phyloP scores from a whole-genome alignment of 371 early-diverging fungal species.

The Chytridiales sp. region DNA sequence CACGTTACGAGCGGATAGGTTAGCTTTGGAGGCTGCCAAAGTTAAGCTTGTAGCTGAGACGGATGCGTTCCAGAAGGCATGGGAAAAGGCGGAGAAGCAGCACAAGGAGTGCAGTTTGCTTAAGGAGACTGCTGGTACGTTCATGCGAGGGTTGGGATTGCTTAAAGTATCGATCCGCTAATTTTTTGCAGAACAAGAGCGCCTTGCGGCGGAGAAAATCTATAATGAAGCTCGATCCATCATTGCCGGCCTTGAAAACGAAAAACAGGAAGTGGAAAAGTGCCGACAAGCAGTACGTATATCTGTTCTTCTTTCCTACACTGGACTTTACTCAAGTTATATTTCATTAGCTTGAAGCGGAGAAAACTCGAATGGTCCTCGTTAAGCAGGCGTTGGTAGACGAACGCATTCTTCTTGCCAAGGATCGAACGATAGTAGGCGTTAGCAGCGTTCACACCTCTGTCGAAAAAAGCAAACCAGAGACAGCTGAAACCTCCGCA shows the following conservation, averaged over 20 bases:
- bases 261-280: conserved; percentile 7
- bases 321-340: not conserved
- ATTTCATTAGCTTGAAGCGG: conserved; percentile 13
- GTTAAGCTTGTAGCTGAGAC: conserved; percentile 10
- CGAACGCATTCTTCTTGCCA: conserved; percentile 13
- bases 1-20: conserved; percentile 8
- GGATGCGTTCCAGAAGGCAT: conserved; percentile 19
- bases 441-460: too few relatives aligned
- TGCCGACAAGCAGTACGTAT: not conserved
- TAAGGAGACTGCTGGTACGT: conserved; percentile 10
- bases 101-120: not conserved
- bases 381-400: conserved; percentile 9
- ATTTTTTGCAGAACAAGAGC: conserved; percentile 1
- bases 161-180: not conserved
- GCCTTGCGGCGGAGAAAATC: conserved; percentile 7
- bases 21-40: conserved; percentile 15
- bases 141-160: not conserved
- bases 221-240: conserved; percentile 11
- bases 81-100: conserved; percentile 15
- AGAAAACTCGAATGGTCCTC: not conserved
- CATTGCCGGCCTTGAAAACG: conserved; percentile 3
- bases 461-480: too few relatives aligned
- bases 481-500: too few relatives aligned
- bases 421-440: conserved; percentile 6
- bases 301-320: not conserved